Percentiles rank a stretch among this genome's conserved stretches.
These are phyloP conservation scores for Komagataea norvegica DNA, from an alignment of 1,139 yeast genomes.

Conservation along the genomic window DNA sequence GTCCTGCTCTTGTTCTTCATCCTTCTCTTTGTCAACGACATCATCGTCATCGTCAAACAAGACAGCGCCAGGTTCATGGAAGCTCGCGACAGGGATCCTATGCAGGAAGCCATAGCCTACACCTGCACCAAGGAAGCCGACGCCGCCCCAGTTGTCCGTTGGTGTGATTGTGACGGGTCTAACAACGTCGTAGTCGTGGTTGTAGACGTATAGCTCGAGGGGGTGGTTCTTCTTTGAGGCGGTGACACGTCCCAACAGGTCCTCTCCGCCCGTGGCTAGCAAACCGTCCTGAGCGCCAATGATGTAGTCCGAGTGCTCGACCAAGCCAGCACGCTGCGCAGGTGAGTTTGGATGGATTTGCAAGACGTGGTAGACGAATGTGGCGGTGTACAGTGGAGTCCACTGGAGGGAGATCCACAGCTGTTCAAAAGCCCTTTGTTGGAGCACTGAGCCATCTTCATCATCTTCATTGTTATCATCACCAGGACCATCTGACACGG, in stretches of 20 bases:
- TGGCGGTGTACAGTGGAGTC: conserved; percentile 69
- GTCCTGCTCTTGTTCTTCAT: conserved; percentile 1
- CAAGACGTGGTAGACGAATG: conserved; percentile 85
- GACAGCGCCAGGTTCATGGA: conserved; percentile 25
- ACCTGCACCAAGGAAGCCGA: conserved; percentile 86
- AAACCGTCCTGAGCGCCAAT: conserved; percentile 86
- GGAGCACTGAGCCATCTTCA: no score
- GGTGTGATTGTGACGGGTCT: conserved; percentile 84
- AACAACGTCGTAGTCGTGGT: conserved; percentile 77
- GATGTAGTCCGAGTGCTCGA: conserved; percentile 84
- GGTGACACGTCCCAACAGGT: conserved; percentile 65
- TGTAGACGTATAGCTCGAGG: conserved; percentile 68
- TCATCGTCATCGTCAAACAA: conserved; percentile 21
- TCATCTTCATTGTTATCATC: no score
- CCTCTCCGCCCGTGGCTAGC: conserved; percentile 82
- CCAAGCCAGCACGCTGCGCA: conserved; percentile 76
- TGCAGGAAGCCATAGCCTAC: conserved; percentile 91
- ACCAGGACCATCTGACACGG: no score
- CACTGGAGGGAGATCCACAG: conserved; percentile 73
- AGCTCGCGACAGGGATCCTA: conserved; percentile 52
- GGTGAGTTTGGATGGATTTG: conserved; percentile 76
- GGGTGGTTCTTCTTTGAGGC: conserved; percentile 52
- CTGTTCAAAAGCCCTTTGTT: conserved; percentile 28
- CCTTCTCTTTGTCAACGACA: neutral
- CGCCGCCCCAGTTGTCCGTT: conserved; percentile 54